Conservation (phyloP, 2,329 filamentous ascomycete species). For the Chrysoporthe austroafricana region DNA sequence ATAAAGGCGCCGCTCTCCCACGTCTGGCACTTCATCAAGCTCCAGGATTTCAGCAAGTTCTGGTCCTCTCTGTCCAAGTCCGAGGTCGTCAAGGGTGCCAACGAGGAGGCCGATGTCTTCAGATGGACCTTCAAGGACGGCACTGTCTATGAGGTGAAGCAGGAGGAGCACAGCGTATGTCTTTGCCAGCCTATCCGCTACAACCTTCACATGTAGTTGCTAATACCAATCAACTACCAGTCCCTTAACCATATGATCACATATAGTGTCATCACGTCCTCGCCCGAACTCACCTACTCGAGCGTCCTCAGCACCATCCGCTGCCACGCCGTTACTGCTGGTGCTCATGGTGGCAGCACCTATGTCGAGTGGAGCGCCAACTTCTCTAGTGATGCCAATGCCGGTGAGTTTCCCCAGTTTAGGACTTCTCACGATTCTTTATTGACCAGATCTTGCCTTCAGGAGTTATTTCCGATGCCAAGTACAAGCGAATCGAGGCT, state of each 20-base stretch:
- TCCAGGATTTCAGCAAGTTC: conserved; percentile 70
- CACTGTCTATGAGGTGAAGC: conserved; percentile 71
- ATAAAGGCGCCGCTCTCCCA: conserved; percentile 68
- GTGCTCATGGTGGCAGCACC: conserved; percentile 65
- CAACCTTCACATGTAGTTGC: background rate
- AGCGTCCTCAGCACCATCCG: conserved; percentile 70
- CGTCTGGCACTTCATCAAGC: conserved; percentile 78
- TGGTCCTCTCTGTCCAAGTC: conserved; percentile 65
- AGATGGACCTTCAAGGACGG: conserved; percentile 75
- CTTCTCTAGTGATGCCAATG: conserved; percentile 72
- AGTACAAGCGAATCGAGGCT: conserved; percentile 76
- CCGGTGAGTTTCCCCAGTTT: conserved; percentile 53
- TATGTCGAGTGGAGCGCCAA: conserved; percentile 72
- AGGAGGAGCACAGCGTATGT: conserved; percentile 73
- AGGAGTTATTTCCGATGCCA: conserved; percentile 75
- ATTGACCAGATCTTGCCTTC: conserved; percentile 27
- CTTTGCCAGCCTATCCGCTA: conserved; percentile 18
- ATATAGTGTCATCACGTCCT: conserved; percentile 70
- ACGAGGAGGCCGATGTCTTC: conserved; percentile 68
- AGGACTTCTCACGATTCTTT: background rate
- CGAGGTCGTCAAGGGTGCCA: conserved; percentile 61
- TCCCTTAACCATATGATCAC: conserved; percentile 76
- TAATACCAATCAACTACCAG: conserved; percentile 39
- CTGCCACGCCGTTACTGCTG: conserved; percentile 67
- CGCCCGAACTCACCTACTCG: conserved; percentile 68